Conservation (phyloP, 805 yeast species). For the Yamadazyma nakazawae region DNA sequence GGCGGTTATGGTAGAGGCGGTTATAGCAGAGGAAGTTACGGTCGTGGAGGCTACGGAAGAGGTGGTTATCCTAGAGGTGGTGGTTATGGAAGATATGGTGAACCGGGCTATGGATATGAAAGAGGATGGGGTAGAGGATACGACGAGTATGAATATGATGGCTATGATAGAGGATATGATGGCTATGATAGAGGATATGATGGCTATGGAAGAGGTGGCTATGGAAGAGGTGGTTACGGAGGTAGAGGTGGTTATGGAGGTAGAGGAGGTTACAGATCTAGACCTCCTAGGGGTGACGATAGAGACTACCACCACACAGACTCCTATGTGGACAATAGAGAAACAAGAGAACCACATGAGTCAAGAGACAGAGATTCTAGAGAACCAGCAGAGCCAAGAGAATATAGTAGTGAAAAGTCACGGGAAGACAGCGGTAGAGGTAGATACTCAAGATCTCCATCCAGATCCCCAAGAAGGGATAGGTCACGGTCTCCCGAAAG, state of each 20-base stretch:
- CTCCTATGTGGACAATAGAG: slow-evolving; percentile 4
- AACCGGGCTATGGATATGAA: slow-evolving; percentile 13
- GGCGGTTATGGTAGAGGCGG: slow-evolving; percentile 16
- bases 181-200: slow-evolving; percentile 17
- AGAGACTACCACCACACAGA: slow-evolving; percentile 11
- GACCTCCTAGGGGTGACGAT: slow-evolving; percentile 1
- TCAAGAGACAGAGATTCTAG: slow-evolving; percentile 2
- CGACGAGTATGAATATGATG: slow-evolving; percentile 11
- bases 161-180: slow-evolving; percentile 12
- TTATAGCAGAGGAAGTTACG: slow-evolving; percentile 15
- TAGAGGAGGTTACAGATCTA: slow-evolving; percentile 8
- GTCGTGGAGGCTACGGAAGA: slow-evolving; percentile 11
- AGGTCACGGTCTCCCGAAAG: slow-evolving; percentile 39
- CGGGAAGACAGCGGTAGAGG: slow-evolving; percentile 2
- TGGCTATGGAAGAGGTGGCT: slow-evolving; percentile 16
- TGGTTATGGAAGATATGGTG: slow-evolving; percentile 14
- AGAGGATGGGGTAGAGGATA: slow-evolving; percentile 2
- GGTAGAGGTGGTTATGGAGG: slow-evolving; percentile 15
- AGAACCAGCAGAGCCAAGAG: slow-evolving; percentile 7
- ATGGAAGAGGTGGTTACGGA: slow-evolving; percentile 14
- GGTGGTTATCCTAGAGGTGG: slow-evolving; percentile 15
- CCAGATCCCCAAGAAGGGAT: slow-evolving; percentile 37
- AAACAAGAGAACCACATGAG: slow-evolving; percentile 7
- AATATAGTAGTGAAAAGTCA: neutral
- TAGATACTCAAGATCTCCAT: slow-evolving; percentile 32